phyloP scores from a whole-genome alignment of 371 early-diverging fungal genomes.

The Mortierella sp. region DNA sequence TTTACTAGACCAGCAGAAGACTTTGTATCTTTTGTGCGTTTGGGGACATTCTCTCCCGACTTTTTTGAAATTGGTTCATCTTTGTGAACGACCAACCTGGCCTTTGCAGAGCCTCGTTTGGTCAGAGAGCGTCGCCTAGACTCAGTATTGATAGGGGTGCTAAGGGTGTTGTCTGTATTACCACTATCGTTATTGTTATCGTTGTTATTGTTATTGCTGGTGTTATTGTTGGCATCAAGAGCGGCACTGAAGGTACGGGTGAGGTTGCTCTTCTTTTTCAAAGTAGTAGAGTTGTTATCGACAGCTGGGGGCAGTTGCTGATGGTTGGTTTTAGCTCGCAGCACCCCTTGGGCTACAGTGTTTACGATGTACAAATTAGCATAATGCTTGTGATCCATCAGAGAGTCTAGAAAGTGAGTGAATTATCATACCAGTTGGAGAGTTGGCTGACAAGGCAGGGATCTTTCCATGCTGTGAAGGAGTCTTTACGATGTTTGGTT shows the following conservation, averaged over 20 bases:
- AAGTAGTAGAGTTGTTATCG: background rate
- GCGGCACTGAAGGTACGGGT: constrained; percentile 43
- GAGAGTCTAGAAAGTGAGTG: background rate
- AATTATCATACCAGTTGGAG: constrained; percentile 31
- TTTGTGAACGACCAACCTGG: constrained; percentile 35
- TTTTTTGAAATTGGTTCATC: constrained; percentile 20
- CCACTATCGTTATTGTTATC: background rate
- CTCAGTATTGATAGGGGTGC: constrained; percentile 12
- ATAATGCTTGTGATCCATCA: background rate
- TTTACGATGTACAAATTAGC: background rate
- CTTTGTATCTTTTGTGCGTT: constrained; percentile 4
- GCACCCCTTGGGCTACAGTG: constrained; percentile 24
- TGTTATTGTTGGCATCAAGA: constrained; percentile 14
- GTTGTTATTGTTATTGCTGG: constrained; percentile 11
- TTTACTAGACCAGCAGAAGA: constrained; percentile 8
- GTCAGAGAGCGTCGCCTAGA: constrained; percentile 38
- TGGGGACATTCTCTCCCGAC: background rate
- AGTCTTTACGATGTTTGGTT: constrained; percentile 15
- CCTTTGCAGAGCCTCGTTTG: constrained; percentile 43
- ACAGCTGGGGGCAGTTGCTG: constrained; percentile 26
- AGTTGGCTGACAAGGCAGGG: constrained; percentile 8
- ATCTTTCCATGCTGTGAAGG: constrained; percentile 29
- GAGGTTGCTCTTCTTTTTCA: constrained; percentile 18
- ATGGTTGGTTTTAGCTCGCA: constrained; percentile 42
- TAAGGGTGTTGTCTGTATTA: constrained; percentile 1